Evolutionary conservation across 2,329 filamentous ascomycete genomes (phyloP), one percentile per base, ranked within the genome.

Genomic region (Diaporthe aspalathi): DNA sequence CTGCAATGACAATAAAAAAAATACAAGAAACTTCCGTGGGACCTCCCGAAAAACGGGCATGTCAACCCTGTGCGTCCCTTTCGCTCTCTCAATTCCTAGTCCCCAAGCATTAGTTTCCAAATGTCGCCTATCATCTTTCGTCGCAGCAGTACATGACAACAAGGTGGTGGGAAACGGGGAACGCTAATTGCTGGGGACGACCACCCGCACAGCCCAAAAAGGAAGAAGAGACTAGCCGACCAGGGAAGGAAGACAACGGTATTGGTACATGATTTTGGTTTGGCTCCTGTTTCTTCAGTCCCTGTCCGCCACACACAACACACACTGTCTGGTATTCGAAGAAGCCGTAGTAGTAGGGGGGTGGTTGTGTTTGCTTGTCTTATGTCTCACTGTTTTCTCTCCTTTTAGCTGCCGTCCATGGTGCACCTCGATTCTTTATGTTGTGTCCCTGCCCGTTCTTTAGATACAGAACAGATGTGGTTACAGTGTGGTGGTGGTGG

Each of bases 401-500:
- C 52, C 72, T 43, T 63, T 73, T 73, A 71, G 72, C 72, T 62
- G 50, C 69, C 69, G 52, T 71, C 49, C 65, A 53, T 38, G 62
- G n/a, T 57, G 54, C 57, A 53, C 45, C 27, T 54, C 53, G 45
- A 43, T 50, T 71, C 45, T 71, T 73, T 73, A 73, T 47, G 72
- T 69, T 53, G 62, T 65, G 63, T 73, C 72, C 72, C 72, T 73
- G 62, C 53, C 69, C 72, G 69, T 69, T 49, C 72, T 71, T 73
- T 73, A 71, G 69, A 71, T 69, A 62, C 57, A 71, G 65, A 71
- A 73, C 72, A 63, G 52, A 67, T 66, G 69, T 60, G 53, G 29
- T 68, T 67, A 52, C 47, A 71, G n/a, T 43, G 50, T 52, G 40
- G 52, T 70, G 43, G 22, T 43, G 29, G 43, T 35, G 32, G 32